Evolutionary conservation across 768 basidiomycete species (phyloP).

Genomic region (Paxillus ammoniavirescens): DNA sequence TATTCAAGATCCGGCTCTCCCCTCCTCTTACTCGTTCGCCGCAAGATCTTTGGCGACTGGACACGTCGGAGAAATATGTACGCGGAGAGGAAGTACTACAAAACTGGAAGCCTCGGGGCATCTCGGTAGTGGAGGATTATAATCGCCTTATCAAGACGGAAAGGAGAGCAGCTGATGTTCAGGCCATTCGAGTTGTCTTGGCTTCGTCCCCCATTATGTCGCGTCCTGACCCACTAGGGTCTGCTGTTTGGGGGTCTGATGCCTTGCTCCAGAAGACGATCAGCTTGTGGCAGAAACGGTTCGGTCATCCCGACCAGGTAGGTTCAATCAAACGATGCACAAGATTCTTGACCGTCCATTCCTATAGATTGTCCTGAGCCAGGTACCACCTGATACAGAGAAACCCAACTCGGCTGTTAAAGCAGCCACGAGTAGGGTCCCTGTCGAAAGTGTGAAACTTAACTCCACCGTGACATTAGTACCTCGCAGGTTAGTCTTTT

Average conservation of each 20-base stretch:
- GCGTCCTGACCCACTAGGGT: conserved; percentile 49
- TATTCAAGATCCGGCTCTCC: conserved; percentile 78
- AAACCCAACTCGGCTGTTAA: conserved; percentile 16
- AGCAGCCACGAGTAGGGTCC: conserved; percentile 33
- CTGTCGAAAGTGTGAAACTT: conserved; percentile 59
- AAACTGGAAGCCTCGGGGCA: conserved; percentile 84
- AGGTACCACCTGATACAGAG: conserved; percentile 62
- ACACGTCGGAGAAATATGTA: conserved; percentile 94
- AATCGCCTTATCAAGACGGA: conserved; percentile 69
- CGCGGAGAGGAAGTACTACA: conserved; percentile 85
- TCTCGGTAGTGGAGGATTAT: conserved; percentile 88
- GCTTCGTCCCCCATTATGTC: conserved; percentile 45
- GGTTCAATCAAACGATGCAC: conserved; percentile 20
- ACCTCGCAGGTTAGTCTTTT: conserved; percentile 58
- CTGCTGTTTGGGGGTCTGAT: conserved; percentile 63
- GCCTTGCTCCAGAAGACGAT: conserved; percentile 64
- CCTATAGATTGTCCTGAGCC: conserved; percentile 72
- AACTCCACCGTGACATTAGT: conserved; percentile 72
- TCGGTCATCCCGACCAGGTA: conserved; percentile 77
- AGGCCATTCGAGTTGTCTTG: conserved; percentile 80
- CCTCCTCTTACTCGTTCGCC: conserved; percentile 86
- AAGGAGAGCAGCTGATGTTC: conserved; percentile 81
- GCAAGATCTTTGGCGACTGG: conserved; percentile 89
- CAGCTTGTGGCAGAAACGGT: conserved; percentile 79
- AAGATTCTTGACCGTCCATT: conserved; percentile 10